Evolutionary conservation across 2,329 filamentous ascomycete genomes (phyloP).

Genomic region (Stagonosporopsis cucurbitacearum): DNA sequence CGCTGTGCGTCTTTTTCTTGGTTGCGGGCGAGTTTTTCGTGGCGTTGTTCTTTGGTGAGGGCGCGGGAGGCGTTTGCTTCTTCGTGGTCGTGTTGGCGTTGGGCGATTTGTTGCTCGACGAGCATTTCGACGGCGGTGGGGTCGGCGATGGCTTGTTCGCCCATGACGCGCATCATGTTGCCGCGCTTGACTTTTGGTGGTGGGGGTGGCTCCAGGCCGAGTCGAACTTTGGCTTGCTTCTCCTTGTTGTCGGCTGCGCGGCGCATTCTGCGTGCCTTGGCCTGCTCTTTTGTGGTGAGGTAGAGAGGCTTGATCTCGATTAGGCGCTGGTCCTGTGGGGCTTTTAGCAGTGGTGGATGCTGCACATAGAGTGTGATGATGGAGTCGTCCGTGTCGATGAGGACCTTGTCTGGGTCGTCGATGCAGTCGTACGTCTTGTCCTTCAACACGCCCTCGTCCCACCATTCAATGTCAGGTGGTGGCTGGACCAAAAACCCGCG

Average conservation of each 20-base stretch:
- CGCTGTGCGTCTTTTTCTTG: slow-evolving; percentile 88
- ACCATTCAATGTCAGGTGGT: slow-evolving; percentile 94
- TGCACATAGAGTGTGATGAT: slow-evolving; percentile 92
- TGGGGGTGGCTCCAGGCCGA: slow-evolving; percentile 87
- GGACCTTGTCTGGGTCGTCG: slow-evolving; percentile 69
- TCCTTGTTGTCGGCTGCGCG: slow-evolving; percentile 95
- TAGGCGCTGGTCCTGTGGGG: slow-evolving; percentile 84
- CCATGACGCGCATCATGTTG: slow-evolving; percentile 96
- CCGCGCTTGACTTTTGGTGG: slow-evolving; percentile 96
- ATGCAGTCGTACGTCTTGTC: slow-evolving; percentile 77
- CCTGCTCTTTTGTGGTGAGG: slow-evolving; percentile 87
- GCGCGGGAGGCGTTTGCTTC: slow-evolving; percentile 82
- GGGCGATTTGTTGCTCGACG: slow-evolving; percentile 90
- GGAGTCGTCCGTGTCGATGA: slow-evolving; percentile 77
- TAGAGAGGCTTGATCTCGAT: slow-evolving; percentile 88
- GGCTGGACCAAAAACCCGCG: slow-evolving; percentile 85
- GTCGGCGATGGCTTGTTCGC: slow-evolving; percentile 91
- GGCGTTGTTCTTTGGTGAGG: slow-evolving; percentile 84
- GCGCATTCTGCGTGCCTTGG: slow-evolving; percentile 86
- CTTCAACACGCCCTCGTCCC: slow-evolving; percentile 87
- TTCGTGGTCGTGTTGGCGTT: slow-evolving; percentile 80
- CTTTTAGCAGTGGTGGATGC: slow-evolving; percentile 88
- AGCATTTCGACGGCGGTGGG: slow-evolving; percentile 95
- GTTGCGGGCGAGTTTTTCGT: slow-evolving; percentile 81
- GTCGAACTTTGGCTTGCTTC: slow-evolving; percentile 91